Conservation (phyloP, 2,329 filamentous ascomycete species). For the Colletotrichum liriopes region DNA sequence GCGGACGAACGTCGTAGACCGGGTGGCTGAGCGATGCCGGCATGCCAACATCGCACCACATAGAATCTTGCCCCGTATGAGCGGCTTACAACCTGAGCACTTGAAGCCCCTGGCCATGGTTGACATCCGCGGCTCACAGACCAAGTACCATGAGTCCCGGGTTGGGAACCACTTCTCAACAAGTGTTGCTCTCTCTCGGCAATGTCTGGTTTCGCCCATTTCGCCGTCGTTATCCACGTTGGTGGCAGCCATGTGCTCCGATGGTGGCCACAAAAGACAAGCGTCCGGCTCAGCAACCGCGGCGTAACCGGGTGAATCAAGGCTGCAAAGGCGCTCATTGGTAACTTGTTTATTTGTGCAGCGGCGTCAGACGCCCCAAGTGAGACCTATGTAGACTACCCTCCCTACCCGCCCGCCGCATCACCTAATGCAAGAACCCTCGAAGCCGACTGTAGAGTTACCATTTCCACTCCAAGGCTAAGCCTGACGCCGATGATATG, state of each 20-base stretch:
- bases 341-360: slow-evolving; percentile 32
- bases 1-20: not conserved
- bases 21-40: not conserved
- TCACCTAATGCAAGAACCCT: slow-evolving; percentile 36
- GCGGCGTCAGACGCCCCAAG: slow-evolving; percentile 30
- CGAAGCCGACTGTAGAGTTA: slow-evolving; percentile 30
- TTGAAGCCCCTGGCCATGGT: not conserved
- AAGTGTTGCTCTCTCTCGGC: not conserved
- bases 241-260: not conserved
- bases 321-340: not conserved
- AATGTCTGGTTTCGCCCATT: not conserved
- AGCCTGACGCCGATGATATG: slow-evolving; percentile 40
- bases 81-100: not conserved
- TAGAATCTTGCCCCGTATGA: not conserved
- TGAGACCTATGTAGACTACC: slow-evolving; percentile 36
- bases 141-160: not conserved
- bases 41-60: not conserved
- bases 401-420: slow-evolving; percentile 23
- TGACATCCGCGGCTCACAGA: not conserved
- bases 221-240: too few relatives aligned
- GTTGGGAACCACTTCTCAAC: not conserved
- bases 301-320: not conserved
- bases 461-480: slow-evolving; percentile 29
- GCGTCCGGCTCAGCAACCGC: not conserved
- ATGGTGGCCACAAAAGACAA: not conserved